Evolutionary conservation across 768 basidiomycete genomes (phyloP).

Genomic region (Tricholoma matsutake): DNA sequence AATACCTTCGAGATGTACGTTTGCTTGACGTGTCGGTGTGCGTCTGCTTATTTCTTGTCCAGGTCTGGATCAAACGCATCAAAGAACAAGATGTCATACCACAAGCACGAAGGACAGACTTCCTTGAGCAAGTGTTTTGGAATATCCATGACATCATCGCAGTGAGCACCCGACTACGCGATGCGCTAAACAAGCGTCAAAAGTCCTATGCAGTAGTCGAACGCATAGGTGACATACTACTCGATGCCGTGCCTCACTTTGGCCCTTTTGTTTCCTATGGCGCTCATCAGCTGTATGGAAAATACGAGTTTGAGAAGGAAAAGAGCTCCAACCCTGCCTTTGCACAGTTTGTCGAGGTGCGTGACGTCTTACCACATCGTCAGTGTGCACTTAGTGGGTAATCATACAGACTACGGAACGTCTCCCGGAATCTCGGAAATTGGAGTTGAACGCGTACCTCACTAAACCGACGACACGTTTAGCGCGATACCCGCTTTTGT

Average conservation of each 20-base stretch:
- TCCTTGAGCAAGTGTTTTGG: slow-evolving; percentile 96
- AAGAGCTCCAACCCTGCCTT: slow-evolving; percentile 91
- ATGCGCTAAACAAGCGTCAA: slow-evolving; percentile 92
- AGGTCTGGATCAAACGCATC: slow-evolving; percentile 91
- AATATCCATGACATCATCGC: slow-evolving; percentile 91
- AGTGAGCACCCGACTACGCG: slow-evolving; percentile 88
- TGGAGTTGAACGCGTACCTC: slow-evolving; percentile 95
- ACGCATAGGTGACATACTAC: slow-evolving; percentile 84
- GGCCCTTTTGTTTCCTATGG: slow-evolving; percentile 94
- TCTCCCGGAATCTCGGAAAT: slow-evolving; percentile 89
- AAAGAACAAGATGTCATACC: slow-evolving; percentile 77
- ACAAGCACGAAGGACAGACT: slow-evolving; percentile 70
- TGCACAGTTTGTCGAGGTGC: slow-evolving; percentile 91
- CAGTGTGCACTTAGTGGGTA: background rate
- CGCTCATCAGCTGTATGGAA: slow-evolving; percentile 95
- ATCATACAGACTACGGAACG: slow-evolving; percentile 78
- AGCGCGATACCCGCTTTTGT: slow-evolving; percentile 91
- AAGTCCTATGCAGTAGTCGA: slow-evolving; percentile 94
- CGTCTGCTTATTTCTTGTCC: slow-evolving; percentile 2
- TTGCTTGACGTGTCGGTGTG: slow-evolving; percentile 2
- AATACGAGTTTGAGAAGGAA: slow-evolving; percentile 99
- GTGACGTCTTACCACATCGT: slow-evolving; percentile 23
- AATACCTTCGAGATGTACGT: slow-evolving; percentile 92
- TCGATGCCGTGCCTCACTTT: slow-evolving; percentile 85
- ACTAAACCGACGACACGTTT: slow-evolving; percentile 98